Base-by-base conservation (phyloP, 495 filamentous ascomycete species). In the Trichoderma orchidacearum region DNA sequence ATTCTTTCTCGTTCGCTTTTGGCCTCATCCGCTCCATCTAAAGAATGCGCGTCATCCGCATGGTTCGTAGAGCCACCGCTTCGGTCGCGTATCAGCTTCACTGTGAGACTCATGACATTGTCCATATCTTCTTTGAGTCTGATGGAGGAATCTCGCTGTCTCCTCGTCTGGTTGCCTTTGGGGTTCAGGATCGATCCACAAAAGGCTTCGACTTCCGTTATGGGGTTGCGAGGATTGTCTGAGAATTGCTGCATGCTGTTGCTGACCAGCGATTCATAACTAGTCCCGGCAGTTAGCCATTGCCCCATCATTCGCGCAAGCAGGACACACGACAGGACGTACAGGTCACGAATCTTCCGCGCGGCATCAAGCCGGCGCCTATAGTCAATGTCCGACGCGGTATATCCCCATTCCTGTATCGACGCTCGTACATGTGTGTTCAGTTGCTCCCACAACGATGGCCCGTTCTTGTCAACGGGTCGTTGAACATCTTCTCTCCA, bases 191-290 rank as follows among this genome's bases (percentile, higher is more conserved):
- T 85, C 36, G 73, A 79, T 28, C 89, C 87, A 30, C 80, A 75
- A 64, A 91, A 88, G 23, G 87, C 85, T 69, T 95, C 89, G 11
- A 85, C 65, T 63, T 95, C 89, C 3, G 67, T 79, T 11, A 94
- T 71, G 0, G 72, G 74, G 27, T 79, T 72, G 35, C 63, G 65
- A 0, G 80, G 79, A 29, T 84, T 75, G 3, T 82, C 76, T 0
- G 80, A 80, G 63, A 79, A 83, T 2, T 75, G 63, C 32, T 70
- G 66, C 75, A 85, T 86, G 4, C 77, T 71, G 21, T 73, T 71
- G 9, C 66, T 58, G 0, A 95, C 67, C 36, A 66, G 72, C 11
- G 83, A 78, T 59, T 90, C 80, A 64, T 91, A 94, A 11, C 84
- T 87, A 45, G 55, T 21, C 56, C 1, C 32, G 32, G 8, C 15